Base-by-base conservation (phyloP, 164 flowering plant species). In the Akebia trifoliata region DNA sequence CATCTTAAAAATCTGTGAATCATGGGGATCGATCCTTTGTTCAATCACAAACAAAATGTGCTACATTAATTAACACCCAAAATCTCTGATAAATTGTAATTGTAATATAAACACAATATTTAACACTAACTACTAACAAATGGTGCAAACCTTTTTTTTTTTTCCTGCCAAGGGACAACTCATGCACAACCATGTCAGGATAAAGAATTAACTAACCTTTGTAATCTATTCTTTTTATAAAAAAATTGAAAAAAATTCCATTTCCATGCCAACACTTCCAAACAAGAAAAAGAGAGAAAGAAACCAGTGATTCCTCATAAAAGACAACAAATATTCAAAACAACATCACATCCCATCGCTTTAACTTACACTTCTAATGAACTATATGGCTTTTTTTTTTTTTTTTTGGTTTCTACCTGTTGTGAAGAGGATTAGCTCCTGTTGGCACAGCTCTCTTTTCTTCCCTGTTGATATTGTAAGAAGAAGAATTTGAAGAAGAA, bases 361-460 rank as follows among this genome's bases (percentile, higher is more conserved):
- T 26, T 15, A 38, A 15, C 45, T 14, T 8, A 17, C 24, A 11
- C 5, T 18, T 20, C 17, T 0, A 3, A 12, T 6, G 6, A 5
- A 7, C 47, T 26, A 17, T 25, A 34, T 5, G 10, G 25, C 35
- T 3, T 39, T 2, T 39, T 7, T 39, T 15, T 3, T 15, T n/a
- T 4, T n/a, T 4, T 15, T 25, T n/a, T 10, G 3, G 0, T 17
- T 1, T 5, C 64, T 64, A 69, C 48, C 54, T 57, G 61, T 70
- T 71, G 37, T 71, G 74, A 37, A 71, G 67, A 35, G 67, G 74
- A 62, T 71, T 71, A 34, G 74, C 64, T 54, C 74, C 74, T 29
- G 60, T 35, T 34, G 74, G 74, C 8, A 65, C 58, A 10, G 63
- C 61, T 62, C 74, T 71, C 64, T 71, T 66, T 45, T 71, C 67